Evolutionary conservation across 1,284 basidiomycete species (phyloP), one percentile per base, ranked within the genome.

Genomic region (Fomitopsis pinicola): DNA sequence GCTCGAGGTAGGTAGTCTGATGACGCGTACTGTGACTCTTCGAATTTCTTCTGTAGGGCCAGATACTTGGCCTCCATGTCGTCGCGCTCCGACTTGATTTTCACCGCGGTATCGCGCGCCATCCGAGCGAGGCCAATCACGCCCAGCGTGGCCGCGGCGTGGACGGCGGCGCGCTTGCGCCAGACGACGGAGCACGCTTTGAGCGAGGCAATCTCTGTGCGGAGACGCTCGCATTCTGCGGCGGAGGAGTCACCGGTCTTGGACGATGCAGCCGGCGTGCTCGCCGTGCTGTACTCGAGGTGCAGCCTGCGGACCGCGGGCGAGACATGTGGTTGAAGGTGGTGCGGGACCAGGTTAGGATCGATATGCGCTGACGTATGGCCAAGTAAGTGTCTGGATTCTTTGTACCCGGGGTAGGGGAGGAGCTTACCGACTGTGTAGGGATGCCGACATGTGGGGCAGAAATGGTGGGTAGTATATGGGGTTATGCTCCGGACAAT

Each of bases 81-180:
- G 63, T 79, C 77, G 36, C 72, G 72, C 67, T 86, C 82, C 35
- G 72, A 73, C 62, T 78, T 77, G 62, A 82, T 72, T 56, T 73
- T 74, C 15, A 80, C 58, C n/a, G 78, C 80, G 50, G 81, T 77
- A 59, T 84, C 81, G 54, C 78, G 77, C 5, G 82, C 77, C 4
- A 78, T 68, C 45, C 79, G 76, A 15, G 82, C 77, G 58, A 85
- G 76, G 33, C 80, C 78, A 46, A 84, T 74, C 44, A 86, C 77
- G 38, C 81, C 80, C 33, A 83, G 70, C 30, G 82, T 85, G 14
- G 82, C 82, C 3, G 81, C 76, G 10, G 82, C 80, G 64, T 86
- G 84, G 9, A 80, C 75, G 62, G 84, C 81, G 12, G 84, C 84
- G 45, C 84, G 81, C 59, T 78, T 80, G 50, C 82, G 80, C 84